These are phyloP conservation scores for Cystoderma amianthinum DNA, from an alignment of 768 basidiomycete genomes.

Conservation along the genomic window DNA sequence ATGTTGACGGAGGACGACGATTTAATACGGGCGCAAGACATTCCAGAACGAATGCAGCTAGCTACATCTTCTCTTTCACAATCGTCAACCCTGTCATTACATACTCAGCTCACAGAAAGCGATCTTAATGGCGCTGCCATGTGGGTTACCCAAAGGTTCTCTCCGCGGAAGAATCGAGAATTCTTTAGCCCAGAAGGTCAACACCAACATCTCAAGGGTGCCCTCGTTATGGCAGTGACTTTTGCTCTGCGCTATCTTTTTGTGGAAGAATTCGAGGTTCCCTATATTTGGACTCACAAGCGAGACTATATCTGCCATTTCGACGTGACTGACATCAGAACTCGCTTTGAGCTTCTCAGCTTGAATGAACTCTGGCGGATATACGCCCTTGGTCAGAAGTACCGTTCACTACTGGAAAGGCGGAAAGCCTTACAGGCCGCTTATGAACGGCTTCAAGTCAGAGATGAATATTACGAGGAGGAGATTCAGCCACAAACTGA, in stretches of 20 bases:
- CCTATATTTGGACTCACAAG: conserved; percentile 92
- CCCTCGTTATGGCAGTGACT: conserved; percentile 74
- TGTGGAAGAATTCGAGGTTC: conserved; percentile 85
- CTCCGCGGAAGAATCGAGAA: conserved; percentile 60
- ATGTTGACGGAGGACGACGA: conserved; percentile 93
- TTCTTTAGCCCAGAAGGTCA: conserved; percentile 66
- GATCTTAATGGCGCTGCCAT: conserved; percentile 77
- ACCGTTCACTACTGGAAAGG: conserved; percentile 78
- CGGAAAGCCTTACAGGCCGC: conserved; percentile 52
- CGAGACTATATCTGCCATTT: conserved; percentile 86
- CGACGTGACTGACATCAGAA: conserved; percentile 55
- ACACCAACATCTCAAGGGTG: conserved; percentile 50
- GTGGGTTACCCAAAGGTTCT: conserved; percentile 83
- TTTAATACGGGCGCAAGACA: conserved; percentile 81
- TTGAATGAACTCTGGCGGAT: conserved; percentile 89
- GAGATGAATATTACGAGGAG: conserved; percentile 72
- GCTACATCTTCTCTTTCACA: conserved; percentile 77
- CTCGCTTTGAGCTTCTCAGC: conserved; percentile 65
- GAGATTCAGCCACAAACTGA: conserved; percentile 63
- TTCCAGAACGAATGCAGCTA: conserved; percentile 95
- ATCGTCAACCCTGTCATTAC: conserved; percentile 51
- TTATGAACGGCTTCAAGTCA: conserved; percentile 61
- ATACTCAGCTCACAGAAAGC: conserved; percentile 57
- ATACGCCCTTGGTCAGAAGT: conserved; percentile 82
- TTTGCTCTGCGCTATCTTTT: conserved; percentile 78